Evolutionary conservation across 164 flowering plant genomes (phyloP).

Genomic region (Nymphaea thermarum): DNA sequence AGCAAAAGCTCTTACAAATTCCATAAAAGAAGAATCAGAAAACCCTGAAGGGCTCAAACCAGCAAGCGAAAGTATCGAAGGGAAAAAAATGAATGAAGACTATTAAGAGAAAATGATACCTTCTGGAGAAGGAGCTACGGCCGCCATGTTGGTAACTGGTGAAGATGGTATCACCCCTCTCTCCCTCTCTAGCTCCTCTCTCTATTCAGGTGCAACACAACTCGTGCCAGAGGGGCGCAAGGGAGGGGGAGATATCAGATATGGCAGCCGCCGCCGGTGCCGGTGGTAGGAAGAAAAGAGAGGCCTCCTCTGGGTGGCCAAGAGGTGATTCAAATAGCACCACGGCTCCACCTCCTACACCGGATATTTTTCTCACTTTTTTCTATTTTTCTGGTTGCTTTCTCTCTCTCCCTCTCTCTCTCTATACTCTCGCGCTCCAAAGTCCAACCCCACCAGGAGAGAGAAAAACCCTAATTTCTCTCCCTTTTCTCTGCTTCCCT

Average conservation of each 20-base stretch:
- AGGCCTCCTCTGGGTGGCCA: conserved; percentile 1
- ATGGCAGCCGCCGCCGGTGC: conserved; percentile 12
- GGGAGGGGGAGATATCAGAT: conserved; percentile 2
- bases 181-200: not conserved
- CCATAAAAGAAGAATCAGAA: not conserved
- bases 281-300: conserved; percentile 1
- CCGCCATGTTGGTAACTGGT: conserved; percentile 18
- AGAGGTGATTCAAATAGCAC: conserved; percentile 23
- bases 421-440: not conserved
- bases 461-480: not conserved
- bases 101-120: conserved; percentile 21
- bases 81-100: not conserved
- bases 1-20: conserved; percentile 15
- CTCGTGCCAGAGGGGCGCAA: conserved; percentile 1
- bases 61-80: no score
- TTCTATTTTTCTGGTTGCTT: not conserved
- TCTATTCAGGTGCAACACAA: not conserved
- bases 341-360: conserved; percentile 15
- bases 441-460: not conserved
- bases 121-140: conserved; percentile 27
- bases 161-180: not conserved
- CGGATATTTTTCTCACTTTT: conserved; percentile 2
- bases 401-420: not conserved
- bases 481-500: not conserved
- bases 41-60: no score